Percentiles rank a stretch among this genome's conserved stretches.
Evolutionary conservation across 148 eudicot species (phyloP).

Genomic region (Oxyria digyna): DNA sequence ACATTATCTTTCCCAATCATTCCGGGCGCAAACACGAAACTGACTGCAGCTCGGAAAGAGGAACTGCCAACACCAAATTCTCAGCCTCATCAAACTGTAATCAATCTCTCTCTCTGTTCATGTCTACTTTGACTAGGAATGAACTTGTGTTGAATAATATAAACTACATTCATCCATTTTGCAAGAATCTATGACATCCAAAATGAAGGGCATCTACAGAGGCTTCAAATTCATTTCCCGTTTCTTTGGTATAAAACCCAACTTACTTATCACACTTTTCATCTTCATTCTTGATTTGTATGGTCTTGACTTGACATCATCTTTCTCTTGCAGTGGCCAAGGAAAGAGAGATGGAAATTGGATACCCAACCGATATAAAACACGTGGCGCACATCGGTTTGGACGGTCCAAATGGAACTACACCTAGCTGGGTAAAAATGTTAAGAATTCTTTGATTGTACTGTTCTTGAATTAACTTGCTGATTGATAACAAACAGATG

Average conservation of each 20-base stretch:
- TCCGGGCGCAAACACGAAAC: not conserved
- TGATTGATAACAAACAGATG: constrained; percentile 22
- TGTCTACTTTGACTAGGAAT: not conserved
- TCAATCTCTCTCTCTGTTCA: not conserved
- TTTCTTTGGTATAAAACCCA: constrained; percentile 9
- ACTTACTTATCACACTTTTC: not conserved
- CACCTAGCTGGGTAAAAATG: constrained; percentile 58
- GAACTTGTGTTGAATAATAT: not conserved
- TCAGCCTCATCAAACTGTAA: too few relatives aligned
- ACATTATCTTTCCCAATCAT: not conserved
- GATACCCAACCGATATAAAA: constrained; percentile 62
- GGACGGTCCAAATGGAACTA: constrained; percentile 53
- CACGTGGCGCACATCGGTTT: constrained; percentile 73
- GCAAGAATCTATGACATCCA: constrained; percentile 18
- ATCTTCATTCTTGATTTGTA: not conserved
- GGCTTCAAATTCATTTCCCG: constrained; percentile 14
- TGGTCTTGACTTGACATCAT: not conserved
- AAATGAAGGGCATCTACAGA: constrained; percentile 53
- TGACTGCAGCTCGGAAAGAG: not conserved
- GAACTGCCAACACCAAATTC: too few relatives aligned
- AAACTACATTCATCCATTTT: too few relatives aligned
- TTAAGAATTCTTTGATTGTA: not conserved
- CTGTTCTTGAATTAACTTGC: not conserved
- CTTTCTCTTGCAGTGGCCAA: constrained; percentile 29
- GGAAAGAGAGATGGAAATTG: constrained; percentile 61